Percentiles rank a stretch among this genome's conserved stretches.
phyloP scores from a whole-genome alignment of 495 filamentous ascomycete genomes.

The Hypoxylon crocopeplum region DNA sequence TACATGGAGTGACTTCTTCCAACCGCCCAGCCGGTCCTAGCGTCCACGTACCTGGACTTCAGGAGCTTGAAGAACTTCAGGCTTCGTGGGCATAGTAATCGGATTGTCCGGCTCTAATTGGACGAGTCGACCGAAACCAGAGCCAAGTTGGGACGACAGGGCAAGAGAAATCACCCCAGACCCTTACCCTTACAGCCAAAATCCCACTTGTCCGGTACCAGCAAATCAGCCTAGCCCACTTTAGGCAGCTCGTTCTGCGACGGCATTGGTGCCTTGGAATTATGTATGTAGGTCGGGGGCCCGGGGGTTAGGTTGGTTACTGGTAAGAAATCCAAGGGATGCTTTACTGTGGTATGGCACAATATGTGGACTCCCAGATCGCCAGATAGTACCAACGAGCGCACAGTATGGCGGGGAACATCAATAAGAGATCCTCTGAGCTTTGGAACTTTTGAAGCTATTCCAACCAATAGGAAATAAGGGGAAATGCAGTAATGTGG shows the following conservation, averaged over 20 bases:
- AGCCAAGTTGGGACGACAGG: conserved; percentile 11
- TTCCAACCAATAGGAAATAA: background rate
- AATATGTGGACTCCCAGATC: no score
- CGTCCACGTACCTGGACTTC: no score
- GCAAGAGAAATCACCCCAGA: conserved; percentile 5
- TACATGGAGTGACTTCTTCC: conserved; percentile 21
- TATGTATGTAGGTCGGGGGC: no score
- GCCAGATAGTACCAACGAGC: background rate
- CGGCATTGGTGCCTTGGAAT: conserved; percentile 9
- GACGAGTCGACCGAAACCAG: conserved; percentile 14
- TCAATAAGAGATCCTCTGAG: conserved; percentile 1
- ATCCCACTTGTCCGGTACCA: conserved; percentile 27
- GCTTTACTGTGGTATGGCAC: no score
- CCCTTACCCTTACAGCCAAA: conserved; percentile 3
- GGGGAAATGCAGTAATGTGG: background rate
- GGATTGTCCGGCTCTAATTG: conserved; percentile 11
- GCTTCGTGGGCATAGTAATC: conserved; percentile 1
- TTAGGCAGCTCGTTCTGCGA: conserved; percentile 18
- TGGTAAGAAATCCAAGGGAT: no score
- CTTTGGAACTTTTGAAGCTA: conserved; percentile 2
- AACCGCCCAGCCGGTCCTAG: no score
- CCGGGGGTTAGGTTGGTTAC: no score
- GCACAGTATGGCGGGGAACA: no score
- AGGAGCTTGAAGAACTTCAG: no score
- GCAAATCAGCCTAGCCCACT: conserved; percentile 13